Percentiles rank a stretch among this genome's conserved stretches.
phyloP scores from a whole-genome alignment of 306 rosid genomes.

The Sicyos edulis region DNA sequence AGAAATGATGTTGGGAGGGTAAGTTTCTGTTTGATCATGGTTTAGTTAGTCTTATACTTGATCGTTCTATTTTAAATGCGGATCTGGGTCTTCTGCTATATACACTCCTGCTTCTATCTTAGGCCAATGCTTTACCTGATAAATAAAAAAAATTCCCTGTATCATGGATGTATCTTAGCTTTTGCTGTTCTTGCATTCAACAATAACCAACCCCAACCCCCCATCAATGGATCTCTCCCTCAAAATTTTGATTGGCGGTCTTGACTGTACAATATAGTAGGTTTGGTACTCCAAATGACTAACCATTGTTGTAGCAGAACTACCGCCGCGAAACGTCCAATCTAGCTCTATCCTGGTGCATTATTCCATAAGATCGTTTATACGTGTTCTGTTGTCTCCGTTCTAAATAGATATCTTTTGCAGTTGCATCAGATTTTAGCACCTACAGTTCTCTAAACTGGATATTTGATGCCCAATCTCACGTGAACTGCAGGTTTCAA shows the following conservation, averaged over 20 bases:
- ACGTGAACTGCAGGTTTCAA: conserved; percentile 63
- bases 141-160: neutral
- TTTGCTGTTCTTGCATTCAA: no score
- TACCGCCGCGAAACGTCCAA: neutral
- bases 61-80: conserved; percentile 9
- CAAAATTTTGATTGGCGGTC: neutral
- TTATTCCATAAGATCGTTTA: neutral
- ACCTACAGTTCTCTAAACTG: neutral
- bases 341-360: conserved; percentile 5
- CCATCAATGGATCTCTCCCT: neutral
- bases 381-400: neutral
- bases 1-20: conserved; percentile 98
- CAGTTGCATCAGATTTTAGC: conserved; percentile 10
- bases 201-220: no score
- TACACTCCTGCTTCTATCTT: neutral
- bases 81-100: conserved; percentile 7
- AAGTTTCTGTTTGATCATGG: neutral
- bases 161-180: neutral
- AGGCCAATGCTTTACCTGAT: neutral
- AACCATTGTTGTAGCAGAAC: neutral
- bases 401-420: neutral
- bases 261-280: neutral
- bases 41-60: neutral
- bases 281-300: neutral
- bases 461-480: neutral